Evolutionary conservation across 345 rosid genomes (phyloP).

Genomic region (Murraya koenigii): DNA sequence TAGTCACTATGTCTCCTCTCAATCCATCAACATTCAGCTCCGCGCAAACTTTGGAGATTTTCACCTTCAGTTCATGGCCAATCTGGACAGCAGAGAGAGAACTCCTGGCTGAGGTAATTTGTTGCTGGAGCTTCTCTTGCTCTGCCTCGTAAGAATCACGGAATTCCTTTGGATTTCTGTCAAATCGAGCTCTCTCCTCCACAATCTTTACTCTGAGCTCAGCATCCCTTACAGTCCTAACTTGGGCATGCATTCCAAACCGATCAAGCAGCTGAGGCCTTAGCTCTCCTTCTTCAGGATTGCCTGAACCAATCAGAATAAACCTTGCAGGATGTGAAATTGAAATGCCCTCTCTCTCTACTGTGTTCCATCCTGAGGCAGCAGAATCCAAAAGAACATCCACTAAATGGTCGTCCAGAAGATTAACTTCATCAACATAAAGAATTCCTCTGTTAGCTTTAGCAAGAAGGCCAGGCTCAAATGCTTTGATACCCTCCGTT

Average conservation of each 20-base stretch:
- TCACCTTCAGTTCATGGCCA: conserved; percentile 77
- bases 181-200: conserved; percentile 87
- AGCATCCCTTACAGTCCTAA: conserved; percentile 83
- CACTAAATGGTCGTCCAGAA: conserved; percentile 92
- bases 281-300: conserved; percentile 94
- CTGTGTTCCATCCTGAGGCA: conserved; percentile 96
- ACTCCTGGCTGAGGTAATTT: conserved; percentile 66
- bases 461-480: conserved; percentile 97
- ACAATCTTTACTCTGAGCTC: conserved; percentile 92
- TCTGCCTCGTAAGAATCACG: conserved; percentile 67
- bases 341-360: conserved; percentile 95
- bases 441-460: conserved; percentile 97
- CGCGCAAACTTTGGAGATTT: conserved; percentile 90
- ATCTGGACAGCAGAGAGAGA: conserved; percentile 72
- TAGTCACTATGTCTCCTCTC: conserved; percentile 95
- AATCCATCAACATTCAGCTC: conserved; percentile 93
- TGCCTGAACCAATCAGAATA: conserved; percentile 90
- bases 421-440: conserved; percentile 95
- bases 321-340: conserved; percentile 92
- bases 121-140: conserved; percentile 90
- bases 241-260: conserved; percentile 97
- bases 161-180: conserved; percentile 80
- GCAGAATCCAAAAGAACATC: conserved; percentile 96
- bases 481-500: conserved; percentile 94
- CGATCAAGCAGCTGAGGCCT: conserved; percentile 91